Evolutionary conservation across 2,329 filamentous ascomycete genomes (phyloP), one percentile per base, ranked within the genome.

Genomic region (Venturia oleaginea): DNA sequence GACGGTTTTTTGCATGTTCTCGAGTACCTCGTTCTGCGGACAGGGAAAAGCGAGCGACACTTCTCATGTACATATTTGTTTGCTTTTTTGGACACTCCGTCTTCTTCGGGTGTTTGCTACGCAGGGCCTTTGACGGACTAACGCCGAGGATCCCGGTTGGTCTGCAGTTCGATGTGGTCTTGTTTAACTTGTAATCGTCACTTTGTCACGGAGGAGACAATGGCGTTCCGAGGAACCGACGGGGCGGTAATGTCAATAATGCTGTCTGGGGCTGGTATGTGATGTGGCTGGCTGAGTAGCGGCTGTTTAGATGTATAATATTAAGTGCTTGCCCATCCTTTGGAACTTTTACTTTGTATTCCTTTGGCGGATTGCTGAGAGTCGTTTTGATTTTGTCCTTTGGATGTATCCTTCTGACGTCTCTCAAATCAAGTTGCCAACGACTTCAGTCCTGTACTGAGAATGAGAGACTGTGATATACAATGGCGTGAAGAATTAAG

Each of bases 1-100:
- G 34, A 17, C 24, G 37, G n/a, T 60, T 60, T n/a, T n/a, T 40
- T 40, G 34, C 32, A 37, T 27, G 59, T n/a, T 27, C 22, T 60
- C 37, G 3, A 40, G 24, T 60, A 40, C 59, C 40, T 60, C n/a
- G 10, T 7, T 27, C 40, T 38, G 19, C 22, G 59, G 24, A 43
- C 34, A 19, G 22, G 59, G 37, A 60, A 60, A 3, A 3, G 34
- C 8, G 8, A 2, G 59, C 19, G 22, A 40, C n/a, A n/a, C n/a
- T 60, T 27, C n/a, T 60, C 40, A 7, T 60, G 59, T 60, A 60
- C 59, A 60, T 60, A 60, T 42, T 55, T 34, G 48, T 30, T 34
- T n/a, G 30, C 3, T 34, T 57, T 51, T 24, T 22, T 32, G 30
- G 51, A 32, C 30, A 32, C 19, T 57, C 51, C 19, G 34, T 57